phyloP scores from a whole-genome alignment of 176 grass and related monocot genomes.

The Chrysopogon serrulatus region DNA sequence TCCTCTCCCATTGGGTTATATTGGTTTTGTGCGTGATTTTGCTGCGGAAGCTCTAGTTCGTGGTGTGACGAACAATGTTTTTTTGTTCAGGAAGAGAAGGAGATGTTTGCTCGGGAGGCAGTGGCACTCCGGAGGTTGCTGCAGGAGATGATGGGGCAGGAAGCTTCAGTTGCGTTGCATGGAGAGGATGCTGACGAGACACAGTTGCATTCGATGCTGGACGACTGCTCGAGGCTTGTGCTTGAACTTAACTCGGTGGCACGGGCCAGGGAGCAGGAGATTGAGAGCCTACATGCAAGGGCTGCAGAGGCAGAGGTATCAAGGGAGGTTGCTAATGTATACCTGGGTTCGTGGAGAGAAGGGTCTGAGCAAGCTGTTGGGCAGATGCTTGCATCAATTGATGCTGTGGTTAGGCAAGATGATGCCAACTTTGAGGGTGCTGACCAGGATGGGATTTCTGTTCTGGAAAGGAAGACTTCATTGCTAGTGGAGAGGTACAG shows the following conservation, averaged over 20 bases:
- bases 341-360: conserved; percentile 54
- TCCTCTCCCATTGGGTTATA: background rate
- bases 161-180: conserved; percentile 13
- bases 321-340: conserved; percentile 53
- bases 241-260: conserved; percentile 50
- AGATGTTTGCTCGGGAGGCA: conserved; percentile 58
- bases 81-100: conserved; percentile 88
- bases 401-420: conserved; percentile 47
- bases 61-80: conserved; percentile 1
- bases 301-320: conserved; percentile 43
- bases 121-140: conserved; percentile 53
- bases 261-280: conserved; percentile 58
- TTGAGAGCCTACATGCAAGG: conserved; percentile 53
- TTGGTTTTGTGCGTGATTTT: background rate
- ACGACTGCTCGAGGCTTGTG: conserved; percentile 73
- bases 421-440: conserved; percentile 32
- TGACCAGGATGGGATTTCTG: conserved; percentile 30
- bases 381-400: conserved; percentile 55
- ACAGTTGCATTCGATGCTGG: conserved; percentile 60
- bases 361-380: conserved; percentile 44
- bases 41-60: background rate
- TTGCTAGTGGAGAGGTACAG: conserved; percentile 53
- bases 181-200: conserved; percentile 39
- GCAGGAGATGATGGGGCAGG: conserved; percentile 39
- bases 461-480: conserved; percentile 60